Base-by-base conservation (phyloP, 345 rosid species). In the Zanthoxylum bungeanum region DNA sequence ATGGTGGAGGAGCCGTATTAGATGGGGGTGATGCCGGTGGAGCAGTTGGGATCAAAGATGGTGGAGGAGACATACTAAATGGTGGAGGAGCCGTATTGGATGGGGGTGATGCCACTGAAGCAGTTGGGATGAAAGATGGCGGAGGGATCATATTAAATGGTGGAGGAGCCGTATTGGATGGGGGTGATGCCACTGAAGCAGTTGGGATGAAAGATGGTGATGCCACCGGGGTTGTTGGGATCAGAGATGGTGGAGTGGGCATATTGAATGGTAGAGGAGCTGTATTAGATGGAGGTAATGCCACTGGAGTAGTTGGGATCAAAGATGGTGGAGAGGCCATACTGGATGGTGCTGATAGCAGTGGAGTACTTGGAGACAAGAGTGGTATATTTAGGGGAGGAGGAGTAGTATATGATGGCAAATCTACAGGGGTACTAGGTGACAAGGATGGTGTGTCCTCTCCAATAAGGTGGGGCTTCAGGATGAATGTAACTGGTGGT, bases 401-500 rank as follows among this genome's bases (percentile, higher is more conserved):
- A 51, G 88, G 79, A 76, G 80, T 73, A 36, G 28, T 40, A 76
- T 49, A 1, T 63, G 85, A 85, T 33, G 83, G 76, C 50, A 80
- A 63, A 77, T 79, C 73, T 28, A 66, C 50, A 33, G 83, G 76
- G 70, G 62, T 66, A 56, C 52, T 67, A 4, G 89, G 95, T 28
- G 68, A 75, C 73, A 49, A 34, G 57, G 78, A 72, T 46, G 81
- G 92, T 44, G 53, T 79, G 44, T 62, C 66, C 72, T 85, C 91
- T 74, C 72, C 17, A 5, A 76, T 63, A 39, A 69, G 64, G 49
- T 67, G 82, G 57, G 89, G 80, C 72, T 62, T 70, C 25, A 85
- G 78, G 47, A 84, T 71, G 60, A 85, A 79, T 68, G 56, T 63
- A 62, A 79, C 37, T 36, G 88, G 88, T 31, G 88, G 82, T 56